These are phyloP conservation scores for Silene vulgaris DNA, from an alignment of 179 eudicot species.

Conservation along the genomic window DNA sequence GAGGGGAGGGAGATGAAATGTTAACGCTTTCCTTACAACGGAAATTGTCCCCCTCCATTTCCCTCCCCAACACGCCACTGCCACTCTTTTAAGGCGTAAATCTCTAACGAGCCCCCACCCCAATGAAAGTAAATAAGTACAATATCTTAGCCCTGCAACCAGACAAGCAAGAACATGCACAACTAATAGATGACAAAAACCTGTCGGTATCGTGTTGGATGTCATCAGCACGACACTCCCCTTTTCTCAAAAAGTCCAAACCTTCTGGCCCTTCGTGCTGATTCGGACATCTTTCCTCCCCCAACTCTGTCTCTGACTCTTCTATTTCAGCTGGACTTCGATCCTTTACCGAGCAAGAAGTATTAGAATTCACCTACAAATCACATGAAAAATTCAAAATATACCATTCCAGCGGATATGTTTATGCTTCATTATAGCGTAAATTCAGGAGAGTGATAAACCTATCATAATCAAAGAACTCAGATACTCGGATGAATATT, in stretches of 20 bases:
- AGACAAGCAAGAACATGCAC: not conserved
- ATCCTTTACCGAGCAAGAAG: conserved; percentile 37
- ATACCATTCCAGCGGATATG: not conserved
- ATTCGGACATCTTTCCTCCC: conserved; percentile 37
- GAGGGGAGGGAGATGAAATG: too few species aligned
- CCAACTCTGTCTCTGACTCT: conserved; percentile 38
- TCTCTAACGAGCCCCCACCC: not conserved
- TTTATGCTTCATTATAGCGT: not conserved
- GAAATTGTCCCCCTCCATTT: too few species aligned
- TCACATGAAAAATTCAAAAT: conserved; percentile 2
- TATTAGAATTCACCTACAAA: conserved; percentile 50
- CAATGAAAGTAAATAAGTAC: not conserved
- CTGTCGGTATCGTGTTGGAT: conserved; percentile 28
- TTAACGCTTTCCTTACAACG: too few species aligned
- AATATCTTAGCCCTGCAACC: not conserved
- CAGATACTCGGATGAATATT: not conserved
- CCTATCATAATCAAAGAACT: not conserved
- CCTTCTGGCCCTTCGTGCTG: conserved; percentile 30
- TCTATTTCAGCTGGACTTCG: conserved; percentile 34
- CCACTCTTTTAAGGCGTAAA: too few species aligned
- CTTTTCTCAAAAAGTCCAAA: conserved; percentile 34
- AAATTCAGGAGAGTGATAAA: not conserved
- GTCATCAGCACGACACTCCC: conserved; percentile 29
- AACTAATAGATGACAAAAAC: conserved; percentile 21
- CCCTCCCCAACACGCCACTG: too few species aligned